Evolutionary conservation across 164 flowering plant genomes (phyloP), one percentile per base, ranked within the genome.

Genomic region (Nymphaea thermarum): DNA sequence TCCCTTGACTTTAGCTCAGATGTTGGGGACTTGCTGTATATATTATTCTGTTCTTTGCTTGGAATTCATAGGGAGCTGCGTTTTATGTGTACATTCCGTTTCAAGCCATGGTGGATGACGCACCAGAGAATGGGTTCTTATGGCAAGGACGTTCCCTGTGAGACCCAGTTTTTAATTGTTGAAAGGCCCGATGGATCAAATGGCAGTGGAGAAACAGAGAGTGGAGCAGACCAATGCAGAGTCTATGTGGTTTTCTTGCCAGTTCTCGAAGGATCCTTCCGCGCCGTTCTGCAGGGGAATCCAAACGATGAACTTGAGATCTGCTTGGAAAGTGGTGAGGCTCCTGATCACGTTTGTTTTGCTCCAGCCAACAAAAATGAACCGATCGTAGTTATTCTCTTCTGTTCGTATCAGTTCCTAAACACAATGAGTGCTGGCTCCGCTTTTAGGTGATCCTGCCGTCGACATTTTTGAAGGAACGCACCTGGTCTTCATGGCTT

Each of bases 61-160:
- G 36, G 43, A 18, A 41, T 60, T 63, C 75, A 71, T 81, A 86
- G 91, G 77, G 90, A 89, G 42, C 70, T 88, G 82, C 74, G 91
- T 3, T 90, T 92, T 44, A 82, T 90, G 94, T 88, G 91, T 75
- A 72, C 77, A 61, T 92, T 86, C 66, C 86, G 94, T 4, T 92
- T 90, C 79, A 92, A 89, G 68, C 6, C 89, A 69, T 92, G 98
- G 98, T 89, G 96, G 96, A 91, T 89, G 96, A 89, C 92, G 3
- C 94, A n/a, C n/a, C n/a, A 89, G 74, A 87, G 93, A 68, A 91
- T 91, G 90, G 97, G 97, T 4, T 77, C 72, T 47, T 77, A 70
- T 25, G 97, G 91, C 6, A 74, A 81, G 67, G 96, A 91, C 25
- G 72, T 91, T 15, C 97, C 97, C 2, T 81, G 83, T 63, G 97